phyloP scores from a whole-genome alignment of 2,329 filamentous ascomycete species.

The Hymenoscyphus fructigenus region DNA sequence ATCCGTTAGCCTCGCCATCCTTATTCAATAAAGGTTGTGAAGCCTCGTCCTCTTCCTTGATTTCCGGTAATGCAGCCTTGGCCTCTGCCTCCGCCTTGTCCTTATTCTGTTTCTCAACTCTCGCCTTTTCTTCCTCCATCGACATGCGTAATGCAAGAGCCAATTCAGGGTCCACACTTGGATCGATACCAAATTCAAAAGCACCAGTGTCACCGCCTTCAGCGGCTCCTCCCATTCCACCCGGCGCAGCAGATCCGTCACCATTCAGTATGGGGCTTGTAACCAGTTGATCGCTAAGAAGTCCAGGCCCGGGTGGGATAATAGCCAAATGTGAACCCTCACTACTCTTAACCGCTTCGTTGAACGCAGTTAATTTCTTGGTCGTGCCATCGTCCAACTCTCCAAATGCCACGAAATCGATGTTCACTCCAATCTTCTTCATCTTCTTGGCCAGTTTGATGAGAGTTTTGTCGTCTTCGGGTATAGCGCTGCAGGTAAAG shows the following conservation, averaged over 20 bases:
- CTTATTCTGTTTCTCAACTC: slow-evolving; percentile 81
- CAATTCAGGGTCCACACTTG: slow-evolving; percentile 86
- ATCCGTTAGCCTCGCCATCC: slow-evolving; percentile 62
- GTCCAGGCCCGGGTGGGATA: slow-evolving; percentile 84
- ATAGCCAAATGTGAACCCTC: slow-evolving; percentile 91
- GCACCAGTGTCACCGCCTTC: slow-evolving; percentile 57
- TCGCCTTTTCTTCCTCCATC: slow-evolving; percentile 95
- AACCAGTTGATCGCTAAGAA: slow-evolving; percentile 89
- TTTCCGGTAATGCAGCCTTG: slow-evolving; percentile 75
- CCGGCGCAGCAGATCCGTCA: slow-evolving; percentile 63
- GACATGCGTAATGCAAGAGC: slow-evolving; percentile 94
- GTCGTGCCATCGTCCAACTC: slow-evolving; percentile 87
- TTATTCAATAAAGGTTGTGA: slow-evolving; percentile 62
- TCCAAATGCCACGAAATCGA: slow-evolving; percentile 94
- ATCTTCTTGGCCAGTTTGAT: slow-evolving; percentile 92
- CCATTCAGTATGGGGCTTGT: slow-evolving; percentile 87
- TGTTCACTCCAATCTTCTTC: slow-evolving; percentile 95
- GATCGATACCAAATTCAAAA: slow-evolving; percentile 89
- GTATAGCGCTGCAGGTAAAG: slow-evolving; percentile 90
- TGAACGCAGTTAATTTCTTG: slow-evolving; percentile 92
- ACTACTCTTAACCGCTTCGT: slow-evolving; percentile 85
- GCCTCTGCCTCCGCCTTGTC: slow-evolving; percentile 70
- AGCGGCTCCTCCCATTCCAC: slow-evolving; percentile 49
- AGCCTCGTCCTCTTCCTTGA: slow-evolving; percentile 76
- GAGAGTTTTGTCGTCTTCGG: slow-evolving; percentile 85